These are phyloP conservation scores for Gossypium rotundifolium DNA, from an alignment of 345 rosid genomes.

Conservation along the genomic window DNA sequence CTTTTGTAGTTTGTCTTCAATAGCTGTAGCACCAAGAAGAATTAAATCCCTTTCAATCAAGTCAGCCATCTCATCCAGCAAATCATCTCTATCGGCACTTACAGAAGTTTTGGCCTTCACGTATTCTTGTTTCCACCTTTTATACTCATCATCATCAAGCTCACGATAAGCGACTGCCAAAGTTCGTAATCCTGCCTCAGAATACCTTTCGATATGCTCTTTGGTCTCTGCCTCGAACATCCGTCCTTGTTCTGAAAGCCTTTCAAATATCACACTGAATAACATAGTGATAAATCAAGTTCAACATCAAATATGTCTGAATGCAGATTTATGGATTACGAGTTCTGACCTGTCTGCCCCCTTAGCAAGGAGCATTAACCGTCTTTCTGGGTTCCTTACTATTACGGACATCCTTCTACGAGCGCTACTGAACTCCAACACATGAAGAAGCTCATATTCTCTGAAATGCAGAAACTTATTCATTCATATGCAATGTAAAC, in stretches of 20 bases:
- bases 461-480: slow-evolving; percentile 31
- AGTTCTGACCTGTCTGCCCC: slow-evolving; percentile 86
- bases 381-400: slow-evolving; percentile 47
- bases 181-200: slow-evolving; percentile 73
- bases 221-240: slow-evolving; percentile 46
- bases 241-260: slow-evolving; percentile 51
- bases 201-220: slow-evolving; percentile 50
- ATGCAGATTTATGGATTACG: slow-evolving; percentile 5
- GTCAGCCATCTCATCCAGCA: slow-evolving; percentile 50
- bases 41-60: slow-evolving; percentile 57
- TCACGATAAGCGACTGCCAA: slow-evolving; percentile 70
- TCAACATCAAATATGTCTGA: slow-evolving; percentile 1
- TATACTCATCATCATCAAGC: slow-evolving; percentile 57
- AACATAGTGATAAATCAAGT: slow-evolving; percentile 12
- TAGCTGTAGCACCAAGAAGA: slow-evolving; percentile 94
- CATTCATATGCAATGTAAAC: slow-evolving; percentile 5
- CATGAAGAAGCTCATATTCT: slow-evolving; percentile 63
- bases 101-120: slow-evolving; percentile 46
- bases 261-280: slow-evolving; percentile 68
- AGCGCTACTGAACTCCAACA: slow-evolving; percentile 74
- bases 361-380: slow-evolving; percentile 62
- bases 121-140: slow-evolving; percentile 53
- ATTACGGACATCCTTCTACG: slow-evolving; percentile 93
- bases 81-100: slow-evolving; percentile 44
- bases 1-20: slow-evolving; percentile 86